Conservation (phyloP, 148 eudicot genomes). For the Agrostemma githago region DNA sequence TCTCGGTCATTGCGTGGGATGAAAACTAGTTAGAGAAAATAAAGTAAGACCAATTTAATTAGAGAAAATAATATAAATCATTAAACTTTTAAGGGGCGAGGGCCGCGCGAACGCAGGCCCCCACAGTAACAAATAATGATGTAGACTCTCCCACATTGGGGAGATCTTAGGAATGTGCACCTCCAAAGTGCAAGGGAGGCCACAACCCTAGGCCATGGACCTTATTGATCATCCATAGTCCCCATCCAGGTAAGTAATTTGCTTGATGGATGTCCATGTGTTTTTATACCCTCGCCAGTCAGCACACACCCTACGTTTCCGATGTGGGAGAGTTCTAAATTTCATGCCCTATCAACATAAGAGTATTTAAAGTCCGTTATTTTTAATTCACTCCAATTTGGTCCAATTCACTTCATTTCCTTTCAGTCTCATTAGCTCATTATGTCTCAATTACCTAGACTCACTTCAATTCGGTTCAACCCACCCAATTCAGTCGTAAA, state of each 20-base stretch:
- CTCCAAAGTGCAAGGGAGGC: no score
- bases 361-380: not conserved
- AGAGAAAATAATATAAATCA: no score
- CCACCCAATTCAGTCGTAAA: no score
- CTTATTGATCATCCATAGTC: slow-evolving; percentile 27
- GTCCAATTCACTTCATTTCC: no score
- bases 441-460: no score
- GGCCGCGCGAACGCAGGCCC: slow-evolving; percentile 83
- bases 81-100: not conserved
- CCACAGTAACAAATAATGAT: slow-evolving; percentile 18
- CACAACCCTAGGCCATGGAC: not conserved
- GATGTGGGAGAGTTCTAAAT: not conserved
- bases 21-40: no score
- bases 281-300: not conserved
- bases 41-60: no score
- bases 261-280: not conserved
- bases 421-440: no score
- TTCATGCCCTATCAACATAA: not conserved
- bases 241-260: slow-evolving; percentile 31
- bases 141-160: slow-evolving; percentile 16
- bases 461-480: no score
- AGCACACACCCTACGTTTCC: not conserved
- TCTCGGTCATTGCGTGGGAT: no score
- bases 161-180: slow-evolving; percentile 22
- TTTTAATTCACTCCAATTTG: no score